These are phyloP conservation scores for Pseudomonodictys pantanalensis DNA, from an alignment of 495 filamentous ascomycete species.

Conservation along the genomic window DNA sequence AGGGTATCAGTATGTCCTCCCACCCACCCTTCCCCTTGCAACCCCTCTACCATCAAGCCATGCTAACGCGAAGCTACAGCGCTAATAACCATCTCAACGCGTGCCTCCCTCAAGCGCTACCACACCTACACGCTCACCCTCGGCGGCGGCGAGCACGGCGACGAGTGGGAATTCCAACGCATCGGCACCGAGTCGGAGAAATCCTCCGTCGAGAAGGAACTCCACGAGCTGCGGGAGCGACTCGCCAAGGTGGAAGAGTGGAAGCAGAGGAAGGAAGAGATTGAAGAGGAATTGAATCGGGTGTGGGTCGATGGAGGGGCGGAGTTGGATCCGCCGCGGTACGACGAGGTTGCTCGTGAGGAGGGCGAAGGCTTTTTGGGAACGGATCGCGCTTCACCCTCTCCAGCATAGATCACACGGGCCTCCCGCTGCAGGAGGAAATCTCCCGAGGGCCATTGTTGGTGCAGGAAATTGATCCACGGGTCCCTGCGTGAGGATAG, in stretches of 20 bases:
- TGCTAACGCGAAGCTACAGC: slow-evolving; percentile 46
- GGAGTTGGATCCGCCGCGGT: slow-evolving; percentile 41
- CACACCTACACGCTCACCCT: slow-evolving; percentile 86
- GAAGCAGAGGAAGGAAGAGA: slow-evolving; percentile 73
- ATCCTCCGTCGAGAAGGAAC: slow-evolving; percentile 82
- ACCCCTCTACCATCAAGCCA: slow-evolving; percentile 2
- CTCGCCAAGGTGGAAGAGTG: slow-evolving; percentile 78
- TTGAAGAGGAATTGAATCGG: slow-evolving; percentile 64
- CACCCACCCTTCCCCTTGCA: not conserved
- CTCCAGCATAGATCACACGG: too few relatives aligned
- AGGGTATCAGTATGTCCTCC: slow-evolving; percentile 67
- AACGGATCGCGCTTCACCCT: not conserved
- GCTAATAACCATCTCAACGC: slow-evolving; percentile 88
- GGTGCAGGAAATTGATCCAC: not conserved
- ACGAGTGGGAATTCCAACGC: slow-evolving; percentile 81
- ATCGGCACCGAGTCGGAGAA: slow-evolving; percentile 93
- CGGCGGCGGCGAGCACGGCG: slow-evolving; percentile 61
- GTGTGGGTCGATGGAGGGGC: slow-evolving; percentile 52
- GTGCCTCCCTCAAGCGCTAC: slow-evolving; percentile 90
- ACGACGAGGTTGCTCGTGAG: slow-evolving; percentile 2
- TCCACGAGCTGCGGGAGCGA: slow-evolving; percentile 75
- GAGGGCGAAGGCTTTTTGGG: not conserved
- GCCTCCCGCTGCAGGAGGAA: too few relatives aligned
- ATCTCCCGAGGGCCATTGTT: not conserved
- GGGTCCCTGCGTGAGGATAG: too few relatives aligned